Percentiles rank a stretch among this genome's conserved stretches.
phyloP scores from a whole-genome alignment of 148 eudicot species.

The Tetragonia tetragonoides region DNA sequence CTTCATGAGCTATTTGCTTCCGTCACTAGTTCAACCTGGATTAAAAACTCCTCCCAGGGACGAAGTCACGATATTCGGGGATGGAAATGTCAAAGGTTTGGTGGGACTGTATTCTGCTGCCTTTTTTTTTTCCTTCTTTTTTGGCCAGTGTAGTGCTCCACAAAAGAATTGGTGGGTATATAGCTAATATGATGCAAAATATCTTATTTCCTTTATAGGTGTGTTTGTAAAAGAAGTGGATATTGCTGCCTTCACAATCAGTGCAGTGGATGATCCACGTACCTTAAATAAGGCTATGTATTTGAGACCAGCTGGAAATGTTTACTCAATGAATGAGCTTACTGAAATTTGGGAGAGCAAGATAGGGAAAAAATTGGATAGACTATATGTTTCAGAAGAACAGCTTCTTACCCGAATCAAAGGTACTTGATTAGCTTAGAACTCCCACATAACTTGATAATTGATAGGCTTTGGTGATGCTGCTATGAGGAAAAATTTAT shows the following conservation, averaged over 20 bases:
- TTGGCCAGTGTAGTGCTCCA: too few relatives aligned
- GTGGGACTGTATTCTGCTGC: neutral
- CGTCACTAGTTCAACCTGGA: conserved; percentile 81
- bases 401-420: conserved; percentile 59
- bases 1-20: conserved; percentile 69
- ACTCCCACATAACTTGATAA: conserved; percentile 8
- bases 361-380: conserved; percentile 58
- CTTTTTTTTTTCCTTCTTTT: neutral
- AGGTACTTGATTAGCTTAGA: conserved; percentile 37
- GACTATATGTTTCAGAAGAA: conserved; percentile 49
- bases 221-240: conserved; percentile 75
- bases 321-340: conserved; percentile 69
- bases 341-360: conserved; percentile 72
- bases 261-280: conserved; percentile 75
- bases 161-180: neutral
- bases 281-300: conserved; percentile 68
- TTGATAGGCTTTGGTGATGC: neutral
- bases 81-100: conserved; percentile 75
- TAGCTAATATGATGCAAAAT: neutral
- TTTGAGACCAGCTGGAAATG: conserved; percentile 74
- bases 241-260: conserved; percentile 80
- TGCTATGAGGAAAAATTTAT: neutral
- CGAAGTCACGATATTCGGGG: conserved; percentile 64
- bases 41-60: conserved; percentile 71
- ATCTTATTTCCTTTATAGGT: conserved; percentile 28